Base-by-base conservation (phyloP, 2,329 filamentous ascomycete genomes). In the Paecilomyces sp. region DNA sequence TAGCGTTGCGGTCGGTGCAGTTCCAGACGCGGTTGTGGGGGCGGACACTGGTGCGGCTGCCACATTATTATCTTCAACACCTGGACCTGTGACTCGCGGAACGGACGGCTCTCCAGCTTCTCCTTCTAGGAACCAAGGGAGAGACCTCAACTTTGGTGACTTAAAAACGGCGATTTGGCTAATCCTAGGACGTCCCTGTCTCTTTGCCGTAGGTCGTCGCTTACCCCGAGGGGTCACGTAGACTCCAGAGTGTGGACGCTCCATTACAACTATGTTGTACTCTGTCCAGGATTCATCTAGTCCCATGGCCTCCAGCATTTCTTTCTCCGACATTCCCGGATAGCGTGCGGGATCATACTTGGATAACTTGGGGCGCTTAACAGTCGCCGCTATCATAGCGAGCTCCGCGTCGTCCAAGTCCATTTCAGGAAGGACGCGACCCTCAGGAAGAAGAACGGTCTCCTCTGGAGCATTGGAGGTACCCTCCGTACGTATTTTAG, bases 131-230 rank as follows among this genome's bases (percentile, higher is more conserved):
- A 77, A 77, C 75, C 75, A 77, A 11, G 71, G 66, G 11, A 79
- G 56, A 15, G 69, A 63, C 28, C 59, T 55, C 25, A 77, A 54
- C 28, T 66, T 69, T 6, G 69, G 57, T 0, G 71, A 73, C 63
- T 72, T 77, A 60, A 78, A 75, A 3, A 77, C 67, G 3, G 72
- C 75, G 56, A 78, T 67, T n/a, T 72, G 70, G 52, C 74, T 76
- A 57, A 66, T 69, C 34, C 67, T 67, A 41, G 75, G 74, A 8
- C 75, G 75, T 18, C 75, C 75, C 65, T 70, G 70, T 47, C 62
- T 66, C 57, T 72, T 74, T 1, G 72, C 75, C n/a, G 67, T 65
- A 22, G 75, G 72, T 57, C 74, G 68, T 36, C 75, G 70, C 58
- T 70, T 73, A 18, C 75, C 75, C 47, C 65, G 66, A 3, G 74